Base-by-base conservation (phyloP, 371 early-diverging fungal species). In the Blastocladiella emersonii region DNA sequence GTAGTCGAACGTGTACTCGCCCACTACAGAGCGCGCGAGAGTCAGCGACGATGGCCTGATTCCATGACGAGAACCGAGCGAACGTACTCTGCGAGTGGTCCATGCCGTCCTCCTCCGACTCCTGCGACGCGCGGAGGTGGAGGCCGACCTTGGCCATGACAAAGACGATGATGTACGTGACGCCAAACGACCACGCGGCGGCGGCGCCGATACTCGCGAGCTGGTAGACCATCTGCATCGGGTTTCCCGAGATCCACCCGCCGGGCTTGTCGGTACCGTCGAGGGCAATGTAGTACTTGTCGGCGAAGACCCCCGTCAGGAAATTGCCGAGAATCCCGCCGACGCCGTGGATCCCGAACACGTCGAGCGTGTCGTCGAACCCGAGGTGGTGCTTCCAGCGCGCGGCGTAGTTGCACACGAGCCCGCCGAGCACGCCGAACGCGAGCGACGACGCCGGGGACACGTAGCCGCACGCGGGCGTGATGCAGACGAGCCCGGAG, bases 401-500 rank as follows among this genome's bases (percentile, higher is more conserved):
- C 39, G 83, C 82, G 35, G 89, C 88, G 63, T 83, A 69, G 71
- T 90, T 88, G 73, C 91, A 93, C n/a, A 68, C 74, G 56, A 86
- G 61, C 21, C 81, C 85, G 41, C 83, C 84, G 48, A 85, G 49
- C 62, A 85, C 74, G 25, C 95, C 95, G 64, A 91, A 85, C 7
- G 89, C 79, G 25, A 92, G 80, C 43, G 88, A 79, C 34, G 90
- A 81, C 65, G 82, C 85, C 23, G 92, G 88, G 0, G 85, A 82
- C 32, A 93, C 90, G 64, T 74, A 94, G 13, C 96, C 96, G 2
- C 91, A 82, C 5, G 80, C 92, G 15, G 96, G 96, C 0, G 96
- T 95, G 65, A 95, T 92, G n/a, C 88, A 84, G 5, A 93, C 95
- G 23, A 95, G 73, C 15, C 92, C 96, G 10, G 92, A 83, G 35